Percentiles rank a stretch among this genome's conserved stretches.
Conservation (phyloP, 768 basidiomycete species). For the Termitomyces sp. region DNA sequence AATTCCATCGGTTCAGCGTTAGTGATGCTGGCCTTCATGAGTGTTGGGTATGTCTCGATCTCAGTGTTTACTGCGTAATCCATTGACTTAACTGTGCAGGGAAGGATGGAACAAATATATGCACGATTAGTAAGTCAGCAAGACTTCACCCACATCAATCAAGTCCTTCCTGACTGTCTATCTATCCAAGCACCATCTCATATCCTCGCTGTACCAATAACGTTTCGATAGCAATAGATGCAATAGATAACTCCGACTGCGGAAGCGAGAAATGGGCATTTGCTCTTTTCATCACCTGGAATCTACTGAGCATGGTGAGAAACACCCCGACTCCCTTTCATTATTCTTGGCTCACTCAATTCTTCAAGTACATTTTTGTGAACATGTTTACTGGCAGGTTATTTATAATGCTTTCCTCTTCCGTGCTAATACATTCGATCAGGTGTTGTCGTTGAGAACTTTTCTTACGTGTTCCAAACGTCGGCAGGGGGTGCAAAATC, state of each 20-base stretch:
- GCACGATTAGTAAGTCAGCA: conserved; percentile 82
- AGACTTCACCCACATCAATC: not conserved
- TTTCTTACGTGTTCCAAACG: conserved; percentile 91
- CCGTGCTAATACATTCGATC: not conserved
- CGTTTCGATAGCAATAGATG: conserved; percentile 16
- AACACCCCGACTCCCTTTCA: not conserved
- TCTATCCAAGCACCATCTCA: conserved; percentile 49
- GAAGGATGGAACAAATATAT: conserved; percentile 98
- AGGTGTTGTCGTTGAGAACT: conserved; percentile 93
- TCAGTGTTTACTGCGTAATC: not conserved
- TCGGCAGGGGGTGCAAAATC: conserved; percentile 75
- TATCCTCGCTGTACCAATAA: conserved; percentile 82
- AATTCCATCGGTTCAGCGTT: conserved; percentile 71
- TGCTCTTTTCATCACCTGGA: conserved; percentile 90
- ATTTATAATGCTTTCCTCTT: not conserved
- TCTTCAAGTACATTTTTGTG: conserved; percentile 80
- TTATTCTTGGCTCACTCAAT: conserved; percentile 1
- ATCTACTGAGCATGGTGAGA: conserved; percentile 86
- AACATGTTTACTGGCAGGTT: conserved; percentile 87
- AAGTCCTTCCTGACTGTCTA: conserved; percentile 2
- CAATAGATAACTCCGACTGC: conserved; percentile 71
- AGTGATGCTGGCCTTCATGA: conserved; percentile 90
- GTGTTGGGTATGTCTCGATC: conserved; percentile 65
- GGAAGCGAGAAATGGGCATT: conserved; percentile 83
- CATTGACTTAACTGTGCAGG: conserved; percentile 31